Evolutionary conservation across 352 stramenopile species (phyloP), one percentile per base, ranked within the genome.

Genomic region (Pythium rishiriense): DNA sequence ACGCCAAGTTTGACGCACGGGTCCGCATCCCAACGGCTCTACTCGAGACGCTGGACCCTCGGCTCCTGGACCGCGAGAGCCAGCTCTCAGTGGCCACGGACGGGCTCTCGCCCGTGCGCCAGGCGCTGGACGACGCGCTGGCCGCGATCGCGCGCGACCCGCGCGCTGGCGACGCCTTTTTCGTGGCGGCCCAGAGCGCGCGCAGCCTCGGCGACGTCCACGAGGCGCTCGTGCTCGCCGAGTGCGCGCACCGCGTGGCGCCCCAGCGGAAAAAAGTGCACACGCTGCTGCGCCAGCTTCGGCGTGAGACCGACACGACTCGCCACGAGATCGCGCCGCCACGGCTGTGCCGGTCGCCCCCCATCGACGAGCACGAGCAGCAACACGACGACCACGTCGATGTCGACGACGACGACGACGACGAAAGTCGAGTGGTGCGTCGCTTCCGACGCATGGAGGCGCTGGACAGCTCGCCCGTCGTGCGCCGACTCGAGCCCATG

Each of bases 401-500:
- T 4, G 56, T 49, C 4, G 28, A 53, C 3, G 26, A 62, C 15
- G 29, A 42, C 21, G 57, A 7, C 11, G 25, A 41, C 7, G 25
- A 24, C 31, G 31, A 6, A 6, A 37, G 11, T n/a, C 14, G 2
- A 15, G 11, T 69, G 4, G 3, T 46, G 28, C 2, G 31, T 0
- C 52, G 47, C 33, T 73, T 73, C n/a, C 60, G 68, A 41, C 2
- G 54, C 21, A 58, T 84, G 29, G 60, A 76, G 49, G 47, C 69
- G 61, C 49, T 76, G 28, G 53, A 65, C 10, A 24, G 46, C 15
- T 76, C 74, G 15, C 46, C 62, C n/a, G 66, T 69, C 66, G 52
- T 89, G 37, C 43, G 50, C 0, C 76, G 74, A 15, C 25, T 87
- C 10, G 80, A 87, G 57, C 51, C 53, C 22, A 73, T 85, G 57